Evolutionary conservation across 805 yeast genomes (phyloP), one percentile per base, ranked within the genome.

Genomic region (Saccharomycodes ludwigii): DNA sequence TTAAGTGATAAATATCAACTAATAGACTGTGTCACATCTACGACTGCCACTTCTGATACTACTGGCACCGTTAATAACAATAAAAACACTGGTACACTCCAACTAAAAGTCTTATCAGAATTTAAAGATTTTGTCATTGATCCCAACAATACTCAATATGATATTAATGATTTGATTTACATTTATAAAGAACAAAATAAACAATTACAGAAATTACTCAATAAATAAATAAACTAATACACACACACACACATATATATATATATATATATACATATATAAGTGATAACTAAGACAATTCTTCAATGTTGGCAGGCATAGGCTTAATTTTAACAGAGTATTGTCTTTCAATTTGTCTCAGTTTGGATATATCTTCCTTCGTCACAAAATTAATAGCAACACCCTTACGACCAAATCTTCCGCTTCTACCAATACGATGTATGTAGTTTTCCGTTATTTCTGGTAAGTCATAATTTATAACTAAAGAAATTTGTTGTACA

Each of bases 401-500:
- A 68, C 98, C 98, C 66, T 86, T 88, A 61, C 98, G 75, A 57
- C 98, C 98, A 68, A 88, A 88, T 61, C 98, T 77, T 52, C 98
- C 98, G 47, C 94, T 83, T 66, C 98, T 76, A 60, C 98, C 98
- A 51, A 88, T 93, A 66, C 98, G 74, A 65, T 88, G 98, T 51
- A 88, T 80, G 59, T 91, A 88, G 67, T 83, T 86, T 61, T 86
- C 95, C 59, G 80, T 75, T 65, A 78, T 80, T 44, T 73, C 68
- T 27, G 96, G 96, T 48, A 86, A 63, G 60, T 86, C 97, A 65
- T 84, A 86, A 68, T 86, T 86, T 44, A 86, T 82, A 41, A 86
- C 97, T 45, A 88, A 69, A 20, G 95, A 84, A 36, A 86, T 95
- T 65, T 86, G 97, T 65, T 86, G 97, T 33, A 86, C 95, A 64